Base-by-base conservation (phyloP, 1,284 basidiomycete species). In the Trichosporon coremiiforme region DNA sequence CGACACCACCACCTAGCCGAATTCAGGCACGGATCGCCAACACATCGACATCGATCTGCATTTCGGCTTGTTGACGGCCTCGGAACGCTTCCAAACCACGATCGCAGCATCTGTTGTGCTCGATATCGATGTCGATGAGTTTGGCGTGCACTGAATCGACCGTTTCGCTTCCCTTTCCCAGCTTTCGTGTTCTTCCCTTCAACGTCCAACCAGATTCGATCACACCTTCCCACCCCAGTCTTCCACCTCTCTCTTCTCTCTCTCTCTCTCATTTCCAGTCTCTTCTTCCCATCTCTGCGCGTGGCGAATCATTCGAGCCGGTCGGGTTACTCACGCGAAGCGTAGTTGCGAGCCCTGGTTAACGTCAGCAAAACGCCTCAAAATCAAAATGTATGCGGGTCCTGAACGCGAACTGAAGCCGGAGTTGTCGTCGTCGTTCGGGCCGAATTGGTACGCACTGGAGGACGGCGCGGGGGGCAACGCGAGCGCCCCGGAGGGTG, bases 401-500 rank as follows among this genome's bases (percentile, higher is more conserved):
- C 17, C 57, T 4, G 31, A 33, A 33, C 29, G 29, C 15, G 22
- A n/a, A 17, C 17, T 62, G 20, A 29, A 15, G 15, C 29, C 31
- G 57, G 2, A 33, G 17, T 62, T 36, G 25, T 29, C 41, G 64
- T 65, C 64, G 68, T 36, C 36, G 25, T 29, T 36, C 12, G 53
- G 45, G 8, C 35, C 36, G 41, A 41, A 71, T 36, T 41, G 31
- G 60, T 35, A 73, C 77, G 73, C 70, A 79, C 74, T 76, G 76
- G 67, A 74, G 75, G 66, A 79, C 62, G 67, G 73, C 77, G 73
- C 82, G 77, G 75, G 81, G 79, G 68, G 79, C 74, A 66, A 79
- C 77, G 67, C 73, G 73, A 64, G 80, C 76, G 73, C 78, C 73
- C 73, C 84, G 74, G 71, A 85, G 79, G 70, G 80, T 79, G 76